These are phyloP conservation scores for Amoebophrya sp. DNA, from an alignment of 169 alveolate species.

Conservation along the genomic window DNA sequence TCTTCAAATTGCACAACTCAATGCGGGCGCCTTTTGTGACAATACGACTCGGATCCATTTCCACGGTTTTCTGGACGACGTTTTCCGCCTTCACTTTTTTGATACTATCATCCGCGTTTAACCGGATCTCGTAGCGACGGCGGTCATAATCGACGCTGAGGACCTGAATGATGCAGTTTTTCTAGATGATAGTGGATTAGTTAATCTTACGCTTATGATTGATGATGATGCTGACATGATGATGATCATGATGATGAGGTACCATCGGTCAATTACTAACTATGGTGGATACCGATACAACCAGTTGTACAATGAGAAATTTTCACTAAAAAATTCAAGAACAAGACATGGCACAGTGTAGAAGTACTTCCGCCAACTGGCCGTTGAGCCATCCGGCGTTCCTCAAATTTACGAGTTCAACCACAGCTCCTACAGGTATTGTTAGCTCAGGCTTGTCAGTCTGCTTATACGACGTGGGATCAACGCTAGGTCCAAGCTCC, in stretches of 20 bases:
- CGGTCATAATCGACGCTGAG: background rate
- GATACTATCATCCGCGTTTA: background rate
- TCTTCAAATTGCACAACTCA: background rate
- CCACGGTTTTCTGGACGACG: too few relatives aligned
- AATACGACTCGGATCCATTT: too few relatives aligned
- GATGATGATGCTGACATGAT: too few relatives aligned
- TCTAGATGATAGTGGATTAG: too few relatives aligned
- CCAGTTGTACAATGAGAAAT: too few relatives aligned
- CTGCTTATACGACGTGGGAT: background rate
- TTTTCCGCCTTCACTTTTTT: slow-evolving; percentile 11
- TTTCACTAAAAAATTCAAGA: too few relatives aligned
- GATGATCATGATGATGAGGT: too few relatives aligned
- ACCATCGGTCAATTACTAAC: too few relatives aligned
- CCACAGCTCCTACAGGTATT: background rate
- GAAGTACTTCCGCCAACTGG: background rate
- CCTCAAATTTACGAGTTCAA: background rate
- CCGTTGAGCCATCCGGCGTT: slow-evolving; percentile 13
- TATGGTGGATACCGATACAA: too few relatives aligned
- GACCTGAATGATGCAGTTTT: background rate
- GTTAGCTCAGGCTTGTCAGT: background rate
- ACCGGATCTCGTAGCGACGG: slow-evolving; percentile 1
- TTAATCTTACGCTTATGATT: too few relatives aligned
- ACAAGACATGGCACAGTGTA: too few relatives aligned
- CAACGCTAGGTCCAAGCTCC: background rate
- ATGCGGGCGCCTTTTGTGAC: background rate